These are phyloP conservation scores for Thalassiosira profunda DNA, from an alignment of 108 stramenopile species.

Conservation along the genomic window DNA sequence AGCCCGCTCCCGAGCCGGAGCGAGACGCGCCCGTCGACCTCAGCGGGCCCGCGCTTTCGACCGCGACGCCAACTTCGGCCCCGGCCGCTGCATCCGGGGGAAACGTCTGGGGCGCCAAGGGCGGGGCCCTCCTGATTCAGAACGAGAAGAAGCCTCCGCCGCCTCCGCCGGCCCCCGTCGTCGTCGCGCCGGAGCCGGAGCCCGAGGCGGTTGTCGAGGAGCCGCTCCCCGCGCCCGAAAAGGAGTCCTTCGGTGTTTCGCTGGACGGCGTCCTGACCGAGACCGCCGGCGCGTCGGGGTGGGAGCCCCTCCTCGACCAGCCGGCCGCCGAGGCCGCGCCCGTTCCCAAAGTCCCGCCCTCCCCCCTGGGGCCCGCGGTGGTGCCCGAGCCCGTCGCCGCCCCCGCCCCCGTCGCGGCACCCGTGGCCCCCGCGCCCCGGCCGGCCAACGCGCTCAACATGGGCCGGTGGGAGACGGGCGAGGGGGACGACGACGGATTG, in stretches of 20 bases:
- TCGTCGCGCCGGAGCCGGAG: conserved; percentile 12
- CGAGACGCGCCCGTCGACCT: too few relatives aligned
- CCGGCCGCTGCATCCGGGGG: conserved; percentile 46
- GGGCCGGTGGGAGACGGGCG: conserved; percentile 88
- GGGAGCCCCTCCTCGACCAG: conserved; percentile 46
- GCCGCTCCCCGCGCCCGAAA: conserved; percentile 8
- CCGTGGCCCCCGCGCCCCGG: conserved; percentile 30
- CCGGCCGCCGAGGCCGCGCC: conserved; percentile 21
- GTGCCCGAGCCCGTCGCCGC: conserved; percentile 10
- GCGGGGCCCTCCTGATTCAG: conserved; percentile 86
- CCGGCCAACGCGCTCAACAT: conserved; percentile 81
- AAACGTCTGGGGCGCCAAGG: conserved; percentile 93
- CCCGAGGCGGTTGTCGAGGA: conserved; percentile 18
- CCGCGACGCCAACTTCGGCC: conserved; percentile 12
- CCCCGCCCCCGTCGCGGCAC: not conserved
- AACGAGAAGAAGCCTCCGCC: conserved; percentile 63
- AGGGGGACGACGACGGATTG: conserved; percentile 67
- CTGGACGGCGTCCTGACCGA: conserved; percentile 47
- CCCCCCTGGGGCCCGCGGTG: conserved; percentile 10
- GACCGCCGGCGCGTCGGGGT: conserved; percentile 55
- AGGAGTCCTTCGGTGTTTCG: conserved; percentile 33
- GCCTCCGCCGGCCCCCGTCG: conserved; percentile 47
- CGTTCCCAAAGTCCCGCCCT: conserved; percentile 23
- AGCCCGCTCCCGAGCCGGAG: too few relatives aligned
- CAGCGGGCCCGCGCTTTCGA: too few relatives aligned